These are phyloP conservation scores for Penicillium sp. DNA, from an alignment of 2,329 filamentous ascomycete genomes.

Conservation along the genomic window DNA sequence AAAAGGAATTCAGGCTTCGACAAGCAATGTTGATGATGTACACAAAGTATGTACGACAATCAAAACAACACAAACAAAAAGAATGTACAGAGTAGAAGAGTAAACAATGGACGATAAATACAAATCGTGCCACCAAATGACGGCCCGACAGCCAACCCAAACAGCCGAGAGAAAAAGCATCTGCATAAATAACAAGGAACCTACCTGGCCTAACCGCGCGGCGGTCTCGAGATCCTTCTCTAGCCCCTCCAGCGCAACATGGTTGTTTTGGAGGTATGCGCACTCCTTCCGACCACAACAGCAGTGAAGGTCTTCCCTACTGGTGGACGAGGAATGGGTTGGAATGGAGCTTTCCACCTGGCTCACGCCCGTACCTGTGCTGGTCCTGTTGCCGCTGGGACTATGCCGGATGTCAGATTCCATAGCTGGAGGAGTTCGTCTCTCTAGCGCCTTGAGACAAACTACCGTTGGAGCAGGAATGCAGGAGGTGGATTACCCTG, in stretches of 20 bases:
- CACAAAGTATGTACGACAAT: constrained; percentile 5
- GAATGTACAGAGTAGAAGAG: constrained; percentile 10
- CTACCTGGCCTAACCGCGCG: constrained; percentile 88
- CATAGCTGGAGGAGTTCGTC: constrained; percentile 24
- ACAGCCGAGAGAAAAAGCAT: constrained; percentile 20
- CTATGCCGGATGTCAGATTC: constrained; percentile 35
- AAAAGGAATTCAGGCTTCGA: constrained; percentile 20
- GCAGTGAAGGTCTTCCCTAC: constrained; percentile 57
- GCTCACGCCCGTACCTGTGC: constrained; percentile 1
- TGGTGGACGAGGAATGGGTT: constrained; percentile 33
- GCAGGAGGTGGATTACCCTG: constrained; percentile 2
- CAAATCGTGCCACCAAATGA: not conserved
- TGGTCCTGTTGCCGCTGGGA: constrained; percentile 12
- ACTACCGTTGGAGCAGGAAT: constrained; percentile 7
- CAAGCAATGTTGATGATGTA: constrained; percentile 21
- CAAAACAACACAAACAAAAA: not conserved
- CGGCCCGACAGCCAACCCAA: constrained; percentile 10
- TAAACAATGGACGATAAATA: constrained; percentile 15
- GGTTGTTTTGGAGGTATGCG: constrained; percentile 80
- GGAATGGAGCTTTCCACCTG: constrained; percentile 35
- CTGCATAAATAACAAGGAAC: constrained; percentile 43
- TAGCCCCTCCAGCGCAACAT: constrained; percentile 74
- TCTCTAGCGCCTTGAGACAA: not conserved
- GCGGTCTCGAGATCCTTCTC: constrained; percentile 88
- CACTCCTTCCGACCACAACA: constrained; percentile 87